phyloP scores from a whole-genome alignment of 805 yeast genomes.

The Ogataea nitratoaversa region DNA sequence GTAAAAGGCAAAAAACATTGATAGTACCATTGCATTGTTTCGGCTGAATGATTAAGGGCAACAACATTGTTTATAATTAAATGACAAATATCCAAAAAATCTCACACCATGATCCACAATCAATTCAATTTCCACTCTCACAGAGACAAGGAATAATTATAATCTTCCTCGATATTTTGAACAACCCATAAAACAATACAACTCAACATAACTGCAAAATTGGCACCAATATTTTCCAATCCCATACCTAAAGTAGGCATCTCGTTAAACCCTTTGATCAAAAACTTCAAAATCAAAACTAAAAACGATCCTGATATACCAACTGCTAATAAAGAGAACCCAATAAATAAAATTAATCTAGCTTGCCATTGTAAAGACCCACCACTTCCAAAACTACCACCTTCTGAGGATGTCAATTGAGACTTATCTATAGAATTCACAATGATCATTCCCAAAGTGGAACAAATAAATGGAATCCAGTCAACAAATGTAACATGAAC shows the following conservation, averaged over 20 bases:
- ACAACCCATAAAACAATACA: conserved; percentile 90
- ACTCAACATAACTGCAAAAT: conserved; percentile 78
- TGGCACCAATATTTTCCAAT: conserved; percentile 76
- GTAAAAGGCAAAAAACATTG: too few species aligned
- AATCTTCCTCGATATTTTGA: conserved; percentile 94
- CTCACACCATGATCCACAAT: too few species aligned
- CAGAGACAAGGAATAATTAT: conserved; percentile 79
- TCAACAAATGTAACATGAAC: conserved; percentile 90
- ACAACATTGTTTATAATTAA: too few species aligned
- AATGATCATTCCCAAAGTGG: conserved; percentile 84
- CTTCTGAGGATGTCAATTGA: conserved; percentile 32
- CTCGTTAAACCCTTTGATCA: conserved; percentile 64
- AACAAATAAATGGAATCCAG: conserved; percentile 91
- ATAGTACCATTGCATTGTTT: too few species aligned
- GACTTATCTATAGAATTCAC: conserved; percentile 70
- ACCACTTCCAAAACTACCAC: conserved; percentile 21
- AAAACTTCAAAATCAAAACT: conserved; percentile 79
- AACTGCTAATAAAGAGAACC: conserved; percentile 89
- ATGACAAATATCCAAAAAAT: too few species aligned
- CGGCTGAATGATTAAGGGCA: too few species aligned
- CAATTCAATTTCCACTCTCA: too few species aligned
- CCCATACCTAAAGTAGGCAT: conserved; percentile 96
- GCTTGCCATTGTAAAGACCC: conserved; percentile 85
- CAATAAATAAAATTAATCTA: conserved; percentile 81
- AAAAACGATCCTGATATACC: conserved; percentile 91